These are phyloP conservation scores for Tuber brumale DNA, from an alignment of 495 filamentous ascomycete genomes.

Conservation along the genomic window DNA sequence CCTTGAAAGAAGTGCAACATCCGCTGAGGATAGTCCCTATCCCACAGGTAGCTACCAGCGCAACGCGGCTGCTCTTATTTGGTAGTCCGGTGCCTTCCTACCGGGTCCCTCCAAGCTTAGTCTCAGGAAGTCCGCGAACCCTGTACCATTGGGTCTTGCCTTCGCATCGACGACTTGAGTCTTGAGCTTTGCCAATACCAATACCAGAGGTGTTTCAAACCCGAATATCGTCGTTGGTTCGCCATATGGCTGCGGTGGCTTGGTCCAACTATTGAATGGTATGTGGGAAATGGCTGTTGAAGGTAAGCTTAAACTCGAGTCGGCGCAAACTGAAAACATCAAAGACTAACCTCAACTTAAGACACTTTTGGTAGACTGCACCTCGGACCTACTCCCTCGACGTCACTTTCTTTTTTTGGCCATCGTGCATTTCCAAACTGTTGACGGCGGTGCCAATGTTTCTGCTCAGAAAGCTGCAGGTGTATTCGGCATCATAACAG, in stretches of 20 bases:
- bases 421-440: slow-evolving; percentile 58
- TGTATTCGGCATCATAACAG: slow-evolving; percentile 78
- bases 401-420: slow-evolving; percentile 85
- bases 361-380: slow-evolving; percentile 97
- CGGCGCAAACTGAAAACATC: not conserved
- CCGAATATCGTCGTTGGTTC: slow-evolving; percentile 66
- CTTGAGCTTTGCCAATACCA: slow-evolving; percentile 75
- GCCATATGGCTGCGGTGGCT: slow-evolving; percentile 75
- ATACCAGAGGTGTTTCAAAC: slow-evolving; percentile 52
- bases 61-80: not conserved
- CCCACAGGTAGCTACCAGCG: not conserved
- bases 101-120: slow-evolving; percentile 79
- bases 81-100: slow-evolving; percentile 72
- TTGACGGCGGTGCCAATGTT: slow-evolving; percentile 45
- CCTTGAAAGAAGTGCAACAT: not conserved
- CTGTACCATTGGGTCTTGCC: slow-evolving; percentile 80
- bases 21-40: not conserved
- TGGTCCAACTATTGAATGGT: slow-evolving; percentile 87
- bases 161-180: slow-evolving; percentile 97
- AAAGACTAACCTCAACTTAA: slow-evolving; percentile 18
- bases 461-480: slow-evolving; percentile 64
- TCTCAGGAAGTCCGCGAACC: slow-evolving; percentile 80
- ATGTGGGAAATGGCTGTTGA: slow-evolving; percentile 99
- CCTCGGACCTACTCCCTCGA: slow-evolving; percentile 88
- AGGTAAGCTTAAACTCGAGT: slow-evolving; percentile 43